A percentile compares a stretch with the other conserved stretches of the same genome.
These are phyloP conservation scores for Fragaria ananassa DNA, from an alignment of 306 rosid species.

Conservation along the genomic window DNA sequence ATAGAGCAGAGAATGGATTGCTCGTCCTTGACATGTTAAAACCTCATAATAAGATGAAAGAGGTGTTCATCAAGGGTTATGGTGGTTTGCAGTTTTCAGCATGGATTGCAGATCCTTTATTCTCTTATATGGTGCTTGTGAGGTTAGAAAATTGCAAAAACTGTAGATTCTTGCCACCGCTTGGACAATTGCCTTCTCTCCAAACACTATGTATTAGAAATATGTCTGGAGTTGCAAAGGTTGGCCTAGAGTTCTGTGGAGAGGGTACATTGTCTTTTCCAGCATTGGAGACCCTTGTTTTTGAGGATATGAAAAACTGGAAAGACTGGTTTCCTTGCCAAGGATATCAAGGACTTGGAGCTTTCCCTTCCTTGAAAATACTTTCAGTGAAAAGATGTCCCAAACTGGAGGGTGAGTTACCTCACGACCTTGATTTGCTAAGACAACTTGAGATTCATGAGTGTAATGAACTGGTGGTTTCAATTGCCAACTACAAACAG, in stretches of 20 bases:
- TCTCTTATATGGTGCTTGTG: background rate
- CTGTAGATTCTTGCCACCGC: background rate
- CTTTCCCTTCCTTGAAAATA: background rate
- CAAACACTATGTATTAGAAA: background rate
- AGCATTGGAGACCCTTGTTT: background rate
- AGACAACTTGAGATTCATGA: background rate
- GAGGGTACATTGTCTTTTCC: background rate
- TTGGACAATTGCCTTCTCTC: conserved; percentile 23
- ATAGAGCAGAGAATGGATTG: too few species aligned
- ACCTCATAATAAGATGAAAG: conserved; percentile 20
- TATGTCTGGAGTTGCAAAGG: background rate
- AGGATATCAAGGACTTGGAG: background rate
- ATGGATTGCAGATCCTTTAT: conserved; percentile 18
- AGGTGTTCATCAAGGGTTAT: background rate
- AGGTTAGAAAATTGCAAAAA: background rate
- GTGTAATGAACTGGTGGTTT: background rate
- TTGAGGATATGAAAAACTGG: conserved; percentile 7
- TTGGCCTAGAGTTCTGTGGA: conserved; percentile 12
- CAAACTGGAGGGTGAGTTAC: background rate
- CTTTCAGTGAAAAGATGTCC: conserved; percentile 10
- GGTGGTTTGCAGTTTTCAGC: conserved; percentile 10
- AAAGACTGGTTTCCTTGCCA: background rate
- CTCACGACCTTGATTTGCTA: background rate
- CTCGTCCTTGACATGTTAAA: background rate
- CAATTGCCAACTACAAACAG: background rate